A percentile compares a stretch with the other conserved stretches of the same genome.
These are phyloP conservation scores for Xylaria grammica DNA, from an alignment of 495 filamentous ascomycete genomes.

Conservation along the genomic window DNA sequence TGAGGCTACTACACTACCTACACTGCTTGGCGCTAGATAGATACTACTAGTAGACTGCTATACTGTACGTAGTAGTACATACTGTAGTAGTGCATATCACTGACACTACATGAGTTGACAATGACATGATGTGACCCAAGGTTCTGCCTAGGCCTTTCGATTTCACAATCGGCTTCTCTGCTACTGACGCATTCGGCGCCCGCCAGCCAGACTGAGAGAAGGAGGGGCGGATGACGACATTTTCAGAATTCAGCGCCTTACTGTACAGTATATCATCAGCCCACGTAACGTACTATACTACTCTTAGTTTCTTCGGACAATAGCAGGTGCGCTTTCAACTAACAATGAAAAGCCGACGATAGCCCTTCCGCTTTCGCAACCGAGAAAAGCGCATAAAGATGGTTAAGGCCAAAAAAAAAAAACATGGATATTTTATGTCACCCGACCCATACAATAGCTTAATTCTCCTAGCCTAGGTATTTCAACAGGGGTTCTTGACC, in stretches of 20 bases:
- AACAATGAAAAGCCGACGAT: constrained; percentile 7
- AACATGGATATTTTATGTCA: not conserved
- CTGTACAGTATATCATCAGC: no score
- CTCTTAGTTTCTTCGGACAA: not conserved
- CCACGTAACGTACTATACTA: no score
- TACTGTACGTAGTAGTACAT: not conserved
- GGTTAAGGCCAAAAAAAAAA: not conserved
- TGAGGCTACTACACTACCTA: not conserved
- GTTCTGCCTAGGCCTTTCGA: no score
- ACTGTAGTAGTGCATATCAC: not conserved
- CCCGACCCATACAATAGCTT: not conserved
- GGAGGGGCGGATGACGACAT: constrained; percentile 2
- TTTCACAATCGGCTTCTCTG: no score
- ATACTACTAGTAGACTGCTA: not conserved
- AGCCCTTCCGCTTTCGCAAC: constrained; percentile 12
- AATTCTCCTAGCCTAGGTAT: no score
- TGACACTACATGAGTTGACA: no score
- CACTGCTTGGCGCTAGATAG: not conserved
- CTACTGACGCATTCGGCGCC: not conserved
- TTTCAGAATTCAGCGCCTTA: no score
- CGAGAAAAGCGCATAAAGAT: not conserved
- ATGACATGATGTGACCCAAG: not conserved
- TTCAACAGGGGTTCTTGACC: no score
- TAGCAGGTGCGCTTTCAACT: not conserved
- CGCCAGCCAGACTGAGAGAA: not conserved